phyloP scores from a whole-genome alignment of 495 filamentous ascomycete species.

The Aspergillus sparsus region DNA sequence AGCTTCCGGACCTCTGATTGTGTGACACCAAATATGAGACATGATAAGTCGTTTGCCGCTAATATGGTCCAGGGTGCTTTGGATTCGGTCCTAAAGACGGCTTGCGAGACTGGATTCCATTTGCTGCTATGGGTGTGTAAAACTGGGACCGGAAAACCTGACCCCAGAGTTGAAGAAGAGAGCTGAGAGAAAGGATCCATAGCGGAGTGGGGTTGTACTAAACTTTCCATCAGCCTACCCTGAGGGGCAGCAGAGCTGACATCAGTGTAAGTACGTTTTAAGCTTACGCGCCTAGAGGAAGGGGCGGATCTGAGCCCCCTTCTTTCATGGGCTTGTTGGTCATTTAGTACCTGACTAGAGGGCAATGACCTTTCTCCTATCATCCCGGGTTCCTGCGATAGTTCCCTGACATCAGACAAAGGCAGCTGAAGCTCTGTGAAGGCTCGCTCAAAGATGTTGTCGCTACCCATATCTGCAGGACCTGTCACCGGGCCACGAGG shows the following conservation, averaged over 20 bases:
- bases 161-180: slow-evolving; percentile 36
- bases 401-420: slow-evolving; percentile 19
- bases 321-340: slow-evolving; percentile 36
- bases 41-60: slow-evolving; percentile 95
- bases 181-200: slow-evolving; percentile 51
- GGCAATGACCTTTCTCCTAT: slow-evolving; percentile 27
- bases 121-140: slow-evolving; percentile 85
- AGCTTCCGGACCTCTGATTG: slow-evolving; percentile 91
- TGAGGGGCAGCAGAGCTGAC: slow-evolving; percentile 68
- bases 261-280: slow-evolving; percentile 90
- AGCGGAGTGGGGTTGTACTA: slow-evolving; percentile 78
- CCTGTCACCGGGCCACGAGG: slow-evolving; percentile 69
- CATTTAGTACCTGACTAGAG: slow-evolving; percentile 36
- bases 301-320: slow-evolving; percentile 40
- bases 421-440: slow-evolving; percentile 53
- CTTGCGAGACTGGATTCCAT: slow-evolving; percentile 88
- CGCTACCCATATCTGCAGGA: slow-evolving; percentile 64
- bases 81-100: slow-evolving; percentile 92
- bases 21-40: slow-evolving; percentile 92
- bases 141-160: slow-evolving; percentile 46
- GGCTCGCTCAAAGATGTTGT: slow-evolving; percentile 79
- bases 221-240: slow-evolving; percentile 80
- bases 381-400: slow-evolving; percentile 21
- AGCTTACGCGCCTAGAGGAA: slow-evolving; percentile 63
- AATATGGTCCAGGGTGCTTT: slow-evolving; percentile 91